Evolutionary conservation across 108 stramenopile genomes (phyloP).

Genomic region (Nitzschia inconspicua): DNA sequence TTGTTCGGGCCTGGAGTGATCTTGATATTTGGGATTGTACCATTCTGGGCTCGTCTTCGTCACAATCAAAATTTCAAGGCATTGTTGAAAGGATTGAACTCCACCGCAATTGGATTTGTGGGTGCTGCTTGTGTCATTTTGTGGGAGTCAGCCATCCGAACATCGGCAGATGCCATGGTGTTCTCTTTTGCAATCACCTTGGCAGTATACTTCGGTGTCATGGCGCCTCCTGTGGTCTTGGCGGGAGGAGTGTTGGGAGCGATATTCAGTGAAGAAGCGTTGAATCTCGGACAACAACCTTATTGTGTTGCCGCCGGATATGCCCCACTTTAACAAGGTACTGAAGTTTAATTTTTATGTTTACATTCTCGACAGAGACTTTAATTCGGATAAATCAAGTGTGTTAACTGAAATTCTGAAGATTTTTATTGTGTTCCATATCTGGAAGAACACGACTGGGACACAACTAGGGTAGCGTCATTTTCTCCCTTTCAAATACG

Average conservation of each 20-base stretch:
- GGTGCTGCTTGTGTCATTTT: slow-evolving; percentile 84
- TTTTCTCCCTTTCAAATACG: too few relatives aligned
- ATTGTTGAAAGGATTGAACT: slow-evolving; percentile 77
- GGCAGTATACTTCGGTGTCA: slow-evolving; percentile 55
- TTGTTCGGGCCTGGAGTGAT: slow-evolving; percentile 90
- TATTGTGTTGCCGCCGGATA: too few relatives aligned
- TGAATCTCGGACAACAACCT: slow-evolving; percentile 60
- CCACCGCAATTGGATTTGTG: slow-evolving; percentile 84
- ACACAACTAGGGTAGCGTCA: too few relatives aligned
- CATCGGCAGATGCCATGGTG: slow-evolving; percentile 79
- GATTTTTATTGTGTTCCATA: too few relatives aligned
- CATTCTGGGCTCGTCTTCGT: slow-evolving; percentile 89
- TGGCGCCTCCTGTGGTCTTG: slow-evolving; percentile 67
- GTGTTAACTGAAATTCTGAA: too few relatives aligned
- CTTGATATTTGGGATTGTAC: slow-evolving; percentile 89
- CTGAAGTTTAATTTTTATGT: too few relatives aligned
- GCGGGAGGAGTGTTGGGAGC: slow-evolving; percentile 77
- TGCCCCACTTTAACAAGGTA: too few relatives aligned
- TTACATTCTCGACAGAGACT: too few relatives aligned
- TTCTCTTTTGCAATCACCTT: slow-evolving; percentile 62
- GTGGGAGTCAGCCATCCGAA: slow-evolving; percentile 62
- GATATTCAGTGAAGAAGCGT: slow-evolving; percentile 46
- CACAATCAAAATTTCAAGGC: slow-evolving; percentile 74
- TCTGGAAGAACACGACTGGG: too few relatives aligned
- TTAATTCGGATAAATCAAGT: too few relatives aligned